Evolutionary conservation across 2,329 filamentous ascomycete genomes (phyloP).

Genomic region (Trichophyton verrucosum): DNA sequence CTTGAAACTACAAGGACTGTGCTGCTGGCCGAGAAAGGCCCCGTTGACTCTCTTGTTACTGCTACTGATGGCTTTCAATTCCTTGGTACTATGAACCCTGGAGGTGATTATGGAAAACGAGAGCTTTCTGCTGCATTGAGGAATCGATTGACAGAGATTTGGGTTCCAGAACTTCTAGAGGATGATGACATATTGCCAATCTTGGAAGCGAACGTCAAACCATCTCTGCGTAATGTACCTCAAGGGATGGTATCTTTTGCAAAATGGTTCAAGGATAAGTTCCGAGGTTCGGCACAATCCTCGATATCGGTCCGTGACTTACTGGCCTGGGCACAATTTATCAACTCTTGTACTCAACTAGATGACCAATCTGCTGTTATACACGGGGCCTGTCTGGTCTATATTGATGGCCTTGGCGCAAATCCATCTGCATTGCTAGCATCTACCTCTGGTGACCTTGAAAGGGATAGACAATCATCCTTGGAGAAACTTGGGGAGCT

Average conservation of each 20-base stretch:
- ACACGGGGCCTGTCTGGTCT: constrained; percentile 89
- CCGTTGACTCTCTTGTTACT: constrained; percentile 65
- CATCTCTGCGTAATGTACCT: constrained; percentile 46
- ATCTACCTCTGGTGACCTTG: constrained; percentile 55
- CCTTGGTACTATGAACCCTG: constrained; percentile 97
- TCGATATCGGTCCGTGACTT: constrained; percentile 88
- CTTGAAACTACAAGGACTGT: constrained; percentile 79
- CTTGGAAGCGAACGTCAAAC: constrained; percentile 58
- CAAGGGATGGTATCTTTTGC: constrained; percentile 71
- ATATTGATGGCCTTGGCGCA: constrained; percentile 86
- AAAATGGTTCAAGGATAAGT: constrained; percentile 78
- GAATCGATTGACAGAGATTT: constrained; percentile 97
- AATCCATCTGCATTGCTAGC: constrained; percentile 83
- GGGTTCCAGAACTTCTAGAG: constrained; percentile 82
- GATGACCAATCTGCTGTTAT: constrained; percentile 46
- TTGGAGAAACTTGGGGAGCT: constrained; percentile 59
- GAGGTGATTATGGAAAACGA: constrained; percentile 95
- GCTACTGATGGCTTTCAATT: constrained; percentile 80
- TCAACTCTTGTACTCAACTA: constrained; percentile 52
- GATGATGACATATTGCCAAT: constrained; percentile 80
- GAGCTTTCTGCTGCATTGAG: constrained; percentile 89
- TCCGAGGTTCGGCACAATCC: constrained; percentile 58
- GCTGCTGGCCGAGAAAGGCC: constrained; percentile 85
- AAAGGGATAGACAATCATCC: constrained; percentile 59
- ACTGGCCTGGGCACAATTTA: constrained; percentile 83